Percentiles rank a stretch among this genome's conserved stretches.
phyloP scores from a whole-genome alignment of 345 rosid species.

The Iberis pinnata region DNA sequence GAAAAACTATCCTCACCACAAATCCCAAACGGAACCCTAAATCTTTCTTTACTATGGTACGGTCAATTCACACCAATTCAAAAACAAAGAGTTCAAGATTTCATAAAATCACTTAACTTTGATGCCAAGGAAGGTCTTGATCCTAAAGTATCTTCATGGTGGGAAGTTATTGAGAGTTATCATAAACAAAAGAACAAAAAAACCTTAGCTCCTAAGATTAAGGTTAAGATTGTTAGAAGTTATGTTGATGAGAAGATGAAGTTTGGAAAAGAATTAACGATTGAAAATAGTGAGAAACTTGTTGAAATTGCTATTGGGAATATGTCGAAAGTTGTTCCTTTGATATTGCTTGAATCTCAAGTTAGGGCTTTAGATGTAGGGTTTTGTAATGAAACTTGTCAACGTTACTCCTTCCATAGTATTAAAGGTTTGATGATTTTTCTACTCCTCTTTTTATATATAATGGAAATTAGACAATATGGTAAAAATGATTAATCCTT shows the following conservation, averaged over 20 bases:
- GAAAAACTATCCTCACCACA: slow-evolving; percentile 1
- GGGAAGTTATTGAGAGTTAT: slow-evolving; percentile 47
- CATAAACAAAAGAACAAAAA: slow-evolving; percentile 24
- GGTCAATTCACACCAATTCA: slow-evolving; percentile 29
- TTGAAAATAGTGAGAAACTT: slow-evolving; percentile 27
- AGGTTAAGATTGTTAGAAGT: slow-evolving; percentile 35
- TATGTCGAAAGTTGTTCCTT: slow-evolving; percentile 29
- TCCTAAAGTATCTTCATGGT: slow-evolving; percentile 35
- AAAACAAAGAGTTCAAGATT: slow-evolving; percentile 30
- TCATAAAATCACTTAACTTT: slow-evolving; percentile 36
- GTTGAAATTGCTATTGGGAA: slow-evolving; percentile 26
- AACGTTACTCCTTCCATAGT: slow-evolving; percentile 32
- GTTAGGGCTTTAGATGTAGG: slow-evolving; percentile 35
- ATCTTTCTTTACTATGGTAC: slow-evolving; percentile 40
- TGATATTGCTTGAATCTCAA: slow-evolving; percentile 40
- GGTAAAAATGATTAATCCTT: too few relatives aligned
- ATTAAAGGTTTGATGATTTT: slow-evolving; percentile 17
- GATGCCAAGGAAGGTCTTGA: slow-evolving; percentile 18
- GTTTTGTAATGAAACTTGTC: slow-evolving; percentile 52
- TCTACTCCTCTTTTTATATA: background rate
- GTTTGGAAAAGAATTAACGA: slow-evolving; percentile 40
- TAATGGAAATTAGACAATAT: too few relatives aligned
- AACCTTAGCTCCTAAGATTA: slow-evolving; percentile 24
- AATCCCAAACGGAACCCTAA: slow-evolving; percentile 28
- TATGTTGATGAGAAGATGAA: slow-evolving; percentile 29